phyloP scores from a whole-genome alignment of 75 land plant genomes.

The Cupressus sempervirens region DNA sequence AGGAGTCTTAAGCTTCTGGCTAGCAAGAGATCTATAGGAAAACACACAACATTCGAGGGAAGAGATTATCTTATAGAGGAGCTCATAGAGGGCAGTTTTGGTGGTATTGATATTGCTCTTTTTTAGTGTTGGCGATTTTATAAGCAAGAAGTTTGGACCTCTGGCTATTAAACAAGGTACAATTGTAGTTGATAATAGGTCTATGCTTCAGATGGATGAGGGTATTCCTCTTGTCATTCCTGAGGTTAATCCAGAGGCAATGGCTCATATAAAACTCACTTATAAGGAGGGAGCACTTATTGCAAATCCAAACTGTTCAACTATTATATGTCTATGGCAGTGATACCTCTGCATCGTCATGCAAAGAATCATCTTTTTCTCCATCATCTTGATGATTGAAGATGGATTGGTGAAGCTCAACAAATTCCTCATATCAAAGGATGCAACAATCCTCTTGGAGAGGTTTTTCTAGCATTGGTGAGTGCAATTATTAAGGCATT shows the following conservation, averaged over 20 bases:
- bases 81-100: conserved; percentile 77
- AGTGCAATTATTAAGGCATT: too few species aligned
- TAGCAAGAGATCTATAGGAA: conserved; percentile 91
- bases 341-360: conserved; percentile 90
- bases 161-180: conserved; percentile 65
- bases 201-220: conserved; percentile 90
- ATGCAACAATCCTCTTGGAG: too few species aligned
- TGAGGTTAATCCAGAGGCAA: conserved; percentile 86
- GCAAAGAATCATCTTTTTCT: too few species aligned
- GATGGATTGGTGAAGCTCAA: too few species aligned
- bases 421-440: too few species aligned
- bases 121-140: conserved; percentile 95
- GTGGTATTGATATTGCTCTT: conserved; percentile 86
- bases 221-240: conserved; percentile 87
- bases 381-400: too few species aligned
- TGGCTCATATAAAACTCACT: conserved; percentile 69
- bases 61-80: conserved; percentile 69
- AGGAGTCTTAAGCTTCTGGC: conserved; percentile 78
- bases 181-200: conserved; percentile 95
- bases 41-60: conserved; percentile 61
- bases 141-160: conserved; percentile 81
- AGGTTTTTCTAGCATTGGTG: too few species aligned
- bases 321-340: conserved; percentile 96
- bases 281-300: conserved; percentile 75
- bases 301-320: conserved; percentile 98